Evolutionary conservation across 1,284 basidiomycete species (phyloP).

Genomic region (Tilletia walkeri): DNA sequence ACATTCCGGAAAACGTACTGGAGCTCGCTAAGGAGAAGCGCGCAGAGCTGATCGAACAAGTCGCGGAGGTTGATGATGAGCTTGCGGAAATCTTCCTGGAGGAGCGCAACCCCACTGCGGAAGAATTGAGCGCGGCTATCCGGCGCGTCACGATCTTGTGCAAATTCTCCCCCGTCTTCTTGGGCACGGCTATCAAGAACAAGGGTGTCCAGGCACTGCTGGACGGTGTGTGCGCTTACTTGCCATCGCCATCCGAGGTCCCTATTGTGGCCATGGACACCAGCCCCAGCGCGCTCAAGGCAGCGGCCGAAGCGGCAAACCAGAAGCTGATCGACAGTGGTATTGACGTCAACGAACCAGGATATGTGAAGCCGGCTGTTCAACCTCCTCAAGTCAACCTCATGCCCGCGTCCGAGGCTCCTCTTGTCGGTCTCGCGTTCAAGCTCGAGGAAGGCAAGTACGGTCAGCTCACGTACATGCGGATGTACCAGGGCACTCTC

Average conservation of each 20-base stretch:
- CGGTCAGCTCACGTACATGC: slow-evolving; percentile 97
- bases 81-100: slow-evolving; percentile 88
- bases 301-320: slow-evolving; percentile 38
- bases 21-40: slow-evolving; percentile 52
- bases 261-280: slow-evolving; percentile 79
- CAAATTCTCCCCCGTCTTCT: slow-evolving; percentile 93
- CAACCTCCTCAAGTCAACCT: slow-evolving; percentile 40
- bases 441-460: slow-evolving; percentile 97
- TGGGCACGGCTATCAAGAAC: slow-evolving; percentile 97
- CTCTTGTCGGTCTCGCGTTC: slow-evolving; percentile 92
- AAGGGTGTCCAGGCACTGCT: slow-evolving; percentile 91
- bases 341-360: slow-evolving; percentile 37
- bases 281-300: slow-evolving; percentile 61
- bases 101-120: slow-evolving; percentile 58
- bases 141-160: slow-evolving; percentile 82
- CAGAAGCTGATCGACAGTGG: slow-evolving; percentile 18
- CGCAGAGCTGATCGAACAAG: slow-evolving; percentile 84
- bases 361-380: slow-evolving; percentile 31
- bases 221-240: slow-evolving; percentile 92
- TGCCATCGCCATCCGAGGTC: slow-evolving; percentile 83
- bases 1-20: slow-evolving; percentile 74
- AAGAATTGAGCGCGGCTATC: slow-evolving; percentile 77
- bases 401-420: slow-evolving; percentile 63
- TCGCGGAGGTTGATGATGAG: slow-evolving; percentile 93
- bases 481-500: slow-evolving; percentile 94